phyloP scores from a whole-genome alignment of 208 protist species.

The Leishmania amazonensis region DNA sequence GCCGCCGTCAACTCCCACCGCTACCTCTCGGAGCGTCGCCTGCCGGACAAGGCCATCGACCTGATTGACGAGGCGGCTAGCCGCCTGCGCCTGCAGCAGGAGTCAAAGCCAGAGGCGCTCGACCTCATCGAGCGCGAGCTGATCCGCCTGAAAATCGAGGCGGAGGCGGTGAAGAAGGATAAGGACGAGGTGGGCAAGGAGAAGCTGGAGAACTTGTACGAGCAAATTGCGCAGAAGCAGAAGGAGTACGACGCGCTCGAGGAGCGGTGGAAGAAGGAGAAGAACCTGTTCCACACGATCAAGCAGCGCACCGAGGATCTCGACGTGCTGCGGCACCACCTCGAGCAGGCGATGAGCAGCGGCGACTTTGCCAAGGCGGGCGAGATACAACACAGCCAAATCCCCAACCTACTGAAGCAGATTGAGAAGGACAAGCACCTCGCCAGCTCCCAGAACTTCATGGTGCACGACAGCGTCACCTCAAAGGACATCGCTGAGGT shows the following conservation, averaged over 20 bases:
- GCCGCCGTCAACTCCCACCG: conserved; percentile 92
- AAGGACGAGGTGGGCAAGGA: conserved; percentile 91
- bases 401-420: conserved; percentile 85
- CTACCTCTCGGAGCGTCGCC: conserved; percentile 96
- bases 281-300: conserved; percentile 86
- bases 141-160: conserved; percentile 93
- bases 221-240: conserved; percentile 72
- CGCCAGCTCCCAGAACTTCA: conserved; percentile 93
- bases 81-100: conserved; percentile 92
- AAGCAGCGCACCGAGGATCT: conserved; percentile 93
- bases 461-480: conserved; percentile 95
- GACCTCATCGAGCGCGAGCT: conserved; percentile 94
- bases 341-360: conserved; percentile 79
- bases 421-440: conserved; percentile 82
- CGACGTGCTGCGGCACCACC: conserved; percentile 78
- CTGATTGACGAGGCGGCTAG: conserved; percentile 97
- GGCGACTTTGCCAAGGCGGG: conserved; percentile 80
- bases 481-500: conserved; percentile 95
- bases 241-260: conserved; percentile 88
- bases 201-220: conserved; percentile 76
- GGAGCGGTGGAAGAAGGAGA: conserved; percentile 87
- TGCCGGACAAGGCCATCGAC: conserved; percentile 99
- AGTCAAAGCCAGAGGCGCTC: conserved; percentile 96
- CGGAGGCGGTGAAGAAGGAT: conserved; percentile 93
- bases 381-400: conserved; percentile 81